Percentiles rank a stretch among this genome's conserved stretches.
phyloP scores from a whole-genome alignment of 768 basidiomycete species.

The Holtermannia corniformis region DNA sequence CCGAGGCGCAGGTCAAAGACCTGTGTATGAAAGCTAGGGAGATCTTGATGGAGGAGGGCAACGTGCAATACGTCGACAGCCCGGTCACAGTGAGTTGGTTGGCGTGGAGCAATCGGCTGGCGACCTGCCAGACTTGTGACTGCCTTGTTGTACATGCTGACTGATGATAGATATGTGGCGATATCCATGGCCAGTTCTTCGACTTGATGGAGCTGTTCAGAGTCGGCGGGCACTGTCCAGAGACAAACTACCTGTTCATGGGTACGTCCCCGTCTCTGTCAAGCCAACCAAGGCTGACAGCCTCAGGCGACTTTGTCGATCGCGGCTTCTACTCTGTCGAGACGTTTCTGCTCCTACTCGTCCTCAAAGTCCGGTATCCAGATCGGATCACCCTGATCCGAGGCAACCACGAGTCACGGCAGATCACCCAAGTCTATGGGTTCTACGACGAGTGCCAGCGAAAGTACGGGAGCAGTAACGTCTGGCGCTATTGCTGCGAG shows the following conservation, averaged over 20 bases:
- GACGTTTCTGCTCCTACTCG: slow-evolving; percentile 79
- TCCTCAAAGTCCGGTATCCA: slow-evolving; percentile 90
- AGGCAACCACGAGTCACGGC: slow-evolving; percentile 93
- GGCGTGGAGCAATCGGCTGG: neutral
- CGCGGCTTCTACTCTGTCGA: slow-evolving; percentile 92
- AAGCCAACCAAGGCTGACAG: neutral
- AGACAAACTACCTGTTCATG: slow-evolving; percentile 95
- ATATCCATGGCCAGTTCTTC: slow-evolving; percentile 98
- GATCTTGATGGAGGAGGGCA: slow-evolving; percentile 93
- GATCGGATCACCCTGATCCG: slow-evolving; percentile 82
- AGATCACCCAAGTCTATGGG: slow-evolving; percentile 76
- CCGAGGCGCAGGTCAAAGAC: slow-evolving; percentile 89
- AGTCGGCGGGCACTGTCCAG: slow-evolving; percentile 75
- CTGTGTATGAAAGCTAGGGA: slow-evolving; percentile 93
- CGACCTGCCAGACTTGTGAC: neutral
- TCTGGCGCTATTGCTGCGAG: slow-evolving; percentile 98
- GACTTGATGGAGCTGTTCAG: slow-evolving; percentile 76
- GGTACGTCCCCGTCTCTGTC: slow-evolving; percentile 11
- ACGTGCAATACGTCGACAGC: slow-evolving; percentile 90
- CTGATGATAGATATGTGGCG: slow-evolving; percentile 51
- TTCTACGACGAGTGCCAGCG: slow-evolving; percentile 81
- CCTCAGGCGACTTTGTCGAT: slow-evolving; percentile 93
- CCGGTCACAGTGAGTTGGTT: slow-evolving; percentile 62
- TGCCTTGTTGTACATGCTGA: neutral
- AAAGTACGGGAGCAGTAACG: slow-evolving; percentile 86